Evolutionary conservation across 2,329 filamentous ascomycete genomes (phyloP).

Genomic region (Xylariaceae sp.): DNA sequence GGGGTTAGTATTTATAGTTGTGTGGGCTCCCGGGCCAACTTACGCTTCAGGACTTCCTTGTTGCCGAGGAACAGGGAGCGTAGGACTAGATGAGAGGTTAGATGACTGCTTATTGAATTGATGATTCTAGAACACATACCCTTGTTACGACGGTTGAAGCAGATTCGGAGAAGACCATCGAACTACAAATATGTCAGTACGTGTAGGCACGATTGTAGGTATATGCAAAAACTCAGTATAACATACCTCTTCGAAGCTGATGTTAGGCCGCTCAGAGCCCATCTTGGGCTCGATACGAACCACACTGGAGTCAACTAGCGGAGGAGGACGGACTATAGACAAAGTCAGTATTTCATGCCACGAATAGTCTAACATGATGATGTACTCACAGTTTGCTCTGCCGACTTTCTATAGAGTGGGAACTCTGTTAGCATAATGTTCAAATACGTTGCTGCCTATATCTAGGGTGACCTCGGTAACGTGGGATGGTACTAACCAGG

Average conservation of each 20-base stretch:
- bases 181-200: conserved; percentile 14
- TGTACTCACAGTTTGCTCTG: conserved; percentile 66
- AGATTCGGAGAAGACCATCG: conserved; percentile 68
- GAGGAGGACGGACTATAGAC: conserved; percentile 67
- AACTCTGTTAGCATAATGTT: neutral
- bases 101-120: neutral
- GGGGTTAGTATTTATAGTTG: conserved; percentile 51
- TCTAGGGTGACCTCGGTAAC: neutral
- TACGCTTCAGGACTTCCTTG: conserved; percentile 20
- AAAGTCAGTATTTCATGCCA: neutral
- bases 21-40: neutral
- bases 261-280: conserved; percentile 69
- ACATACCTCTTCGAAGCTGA: conserved; percentile 72
- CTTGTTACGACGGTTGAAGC: conserved; percentile 80
- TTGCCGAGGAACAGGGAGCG: conserved; percentile 44
- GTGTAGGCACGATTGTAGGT: too few species aligned
- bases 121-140: neutral
- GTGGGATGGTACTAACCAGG: conserved; percentile 11
- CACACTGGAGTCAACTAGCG: conserved; percentile 70
- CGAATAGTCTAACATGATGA: neutral
- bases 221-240: too few species aligned
- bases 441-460: too few species aligned
- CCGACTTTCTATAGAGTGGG: conserved; percentile 63
- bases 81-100: conserved; percentile 50
- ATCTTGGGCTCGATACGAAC: conserved; percentile 85